Evolutionary conservation across 2,329 filamentous ascomycete species (phyloP), one percentile per base, ranked within the genome.

Genomic region (Botryotinia globosa): DNA sequence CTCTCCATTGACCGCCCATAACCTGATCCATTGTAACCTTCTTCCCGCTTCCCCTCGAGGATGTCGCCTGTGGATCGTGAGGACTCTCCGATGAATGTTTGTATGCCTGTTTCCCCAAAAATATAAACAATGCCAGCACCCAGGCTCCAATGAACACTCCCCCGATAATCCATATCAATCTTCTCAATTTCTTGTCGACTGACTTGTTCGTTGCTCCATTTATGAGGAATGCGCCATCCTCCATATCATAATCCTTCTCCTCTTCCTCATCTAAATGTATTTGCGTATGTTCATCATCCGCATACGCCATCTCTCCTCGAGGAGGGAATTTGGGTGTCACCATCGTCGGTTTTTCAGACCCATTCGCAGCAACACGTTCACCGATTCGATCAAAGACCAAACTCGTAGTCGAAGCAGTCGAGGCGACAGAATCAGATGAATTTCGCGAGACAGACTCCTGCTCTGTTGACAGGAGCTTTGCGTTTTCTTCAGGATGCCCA

Each of bases 381-480:
- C 88, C 87, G 76, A 95, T 87, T 75, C 91, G 89, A 76, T 96
- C 92, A 80, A 96, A 92, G 71, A 96, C 89, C 22, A 96, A 85
- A 77, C 93, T 95, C 6, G 91, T 94, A 18, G 93, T 95, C 48
- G 93, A 96, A n/a, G 90, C 90, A 58, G 70, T 61, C 58, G 91
- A 91, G n/a, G 91, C 93, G 63, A 88, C 81, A 5, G 92, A 93
- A 39, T 81, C 80, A 64, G 77, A 74, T 3, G 80, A 81, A 72
- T 73, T 64, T 67, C 80, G 74, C 34, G 44, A 54, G 58, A 69
- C 65, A 69, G 56, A 62, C 56, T 76, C 73, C 61, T 76, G 73
- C 42, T 76, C 74, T 32, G 73, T 61, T 16, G 77, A 72, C 22
- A 80, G 75, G 45, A 81, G 76, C 54, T 77, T 75, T 34, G 73